Evolutionary conservation across 495 filamentous ascomycete species (phyloP).

Genomic region (Parachaetomium inaequale): DNA sequence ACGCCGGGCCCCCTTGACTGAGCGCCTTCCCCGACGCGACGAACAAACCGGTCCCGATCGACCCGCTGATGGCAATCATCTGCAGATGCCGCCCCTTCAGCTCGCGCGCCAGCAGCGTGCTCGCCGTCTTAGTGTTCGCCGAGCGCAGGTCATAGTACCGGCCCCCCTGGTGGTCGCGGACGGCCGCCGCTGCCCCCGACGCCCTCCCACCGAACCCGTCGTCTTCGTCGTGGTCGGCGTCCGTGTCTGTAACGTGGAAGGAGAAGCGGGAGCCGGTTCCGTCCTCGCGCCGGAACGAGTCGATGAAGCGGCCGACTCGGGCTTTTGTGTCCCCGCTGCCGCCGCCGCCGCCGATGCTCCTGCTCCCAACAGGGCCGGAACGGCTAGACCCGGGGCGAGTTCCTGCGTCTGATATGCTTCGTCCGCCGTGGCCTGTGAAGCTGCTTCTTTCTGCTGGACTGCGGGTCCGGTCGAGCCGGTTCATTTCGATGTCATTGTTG

Average conservation of each 20-base stretch:
- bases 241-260: conserved; percentile 12
- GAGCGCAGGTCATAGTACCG: conserved; percentile 31
- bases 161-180: conserved; percentile 15
- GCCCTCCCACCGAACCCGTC: not conserved
- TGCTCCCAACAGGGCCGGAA: not conserved
- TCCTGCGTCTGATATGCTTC: not conserved
- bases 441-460: conserved; percentile 25
- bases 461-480: conserved; percentile 16
- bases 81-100: conserved; percentile 85
- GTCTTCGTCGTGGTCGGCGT: not conserved
- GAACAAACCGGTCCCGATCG: conserved; percentile 92
- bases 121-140: conserved; percentile 28
- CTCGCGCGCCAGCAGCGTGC: conserved; percentile 57
- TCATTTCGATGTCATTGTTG: conserved; percentile 31
- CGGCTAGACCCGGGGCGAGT: not conserved
- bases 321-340: conserved; percentile 18
- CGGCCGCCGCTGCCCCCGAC: conserved; percentile 4
- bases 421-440: conserved; percentile 17
- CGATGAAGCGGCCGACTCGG: conserved; percentile 24
- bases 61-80: conserved; percentile 97
- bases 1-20: conserved; percentile 77
- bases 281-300: conserved; percentile 33
- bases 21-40: conserved; percentile 81
- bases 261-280: conserved; percentile 1
- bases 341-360: not conserved